Evolutionary conservation across 352 stramenopile genomes (phyloP).

Genomic region (Phytophthora brassicae): DNA sequence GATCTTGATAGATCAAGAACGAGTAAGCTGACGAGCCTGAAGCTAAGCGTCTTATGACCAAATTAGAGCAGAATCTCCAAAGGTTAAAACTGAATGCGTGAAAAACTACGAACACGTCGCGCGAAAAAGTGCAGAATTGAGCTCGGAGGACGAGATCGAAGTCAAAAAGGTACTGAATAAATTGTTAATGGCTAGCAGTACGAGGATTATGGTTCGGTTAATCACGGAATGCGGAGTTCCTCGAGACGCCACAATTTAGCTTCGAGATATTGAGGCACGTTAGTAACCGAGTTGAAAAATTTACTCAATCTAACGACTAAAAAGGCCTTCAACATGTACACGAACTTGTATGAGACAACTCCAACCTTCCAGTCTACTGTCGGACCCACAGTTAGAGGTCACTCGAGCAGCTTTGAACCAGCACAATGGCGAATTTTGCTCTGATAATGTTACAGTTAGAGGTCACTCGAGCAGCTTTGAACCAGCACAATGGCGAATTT

Average conservation of each 20-base stretch:
- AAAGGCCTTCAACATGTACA: background rate
- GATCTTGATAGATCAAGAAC: background rate
- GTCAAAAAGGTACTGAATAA: background rate
- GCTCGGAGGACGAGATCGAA: background rate
- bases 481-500: background rate
- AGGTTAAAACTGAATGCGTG: background rate
- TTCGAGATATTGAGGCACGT: slow-evolving; percentile 1
- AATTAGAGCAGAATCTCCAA: background rate
- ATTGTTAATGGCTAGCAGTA: background rate
- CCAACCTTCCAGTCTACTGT: slow-evolving; percentile 1
- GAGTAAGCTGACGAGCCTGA: background rate
- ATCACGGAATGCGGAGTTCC: slow-evolving; percentile 1
- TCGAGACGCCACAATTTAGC: slow-evolving; percentile 1
- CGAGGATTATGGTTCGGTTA: slow-evolving; percentile 1
- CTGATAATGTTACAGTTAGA: background rate
- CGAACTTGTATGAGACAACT: background rate
- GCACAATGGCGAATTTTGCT: background rate
- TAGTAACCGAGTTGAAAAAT: slow-evolving; percentile 1
- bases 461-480: background rate
- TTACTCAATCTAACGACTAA: background rate
- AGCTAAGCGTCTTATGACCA: background rate
- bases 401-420: background rate
- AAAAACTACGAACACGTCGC: background rate
- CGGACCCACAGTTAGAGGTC: slow-evolving; percentile 1
- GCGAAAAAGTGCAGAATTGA: background rate